phyloP scores from a whole-genome alignment of 129 eudicot species.

The Escallonia herrerae region DNA sequence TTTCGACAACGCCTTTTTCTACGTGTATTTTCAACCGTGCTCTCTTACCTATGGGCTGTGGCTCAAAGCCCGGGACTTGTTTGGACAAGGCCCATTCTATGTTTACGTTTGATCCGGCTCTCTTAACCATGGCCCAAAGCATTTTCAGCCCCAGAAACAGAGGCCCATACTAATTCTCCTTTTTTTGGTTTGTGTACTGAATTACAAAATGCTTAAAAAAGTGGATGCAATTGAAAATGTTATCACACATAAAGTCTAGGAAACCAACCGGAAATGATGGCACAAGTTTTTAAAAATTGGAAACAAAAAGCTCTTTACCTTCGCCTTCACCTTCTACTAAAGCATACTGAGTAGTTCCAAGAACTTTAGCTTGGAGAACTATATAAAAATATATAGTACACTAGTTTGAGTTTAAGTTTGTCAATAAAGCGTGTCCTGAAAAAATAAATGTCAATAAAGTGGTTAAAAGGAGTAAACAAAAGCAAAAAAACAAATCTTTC shows the following conservation, averaged over 20 bases:
- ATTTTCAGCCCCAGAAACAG: no score
- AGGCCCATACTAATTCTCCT: no score
- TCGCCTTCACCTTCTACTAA: conserved; percentile 24
- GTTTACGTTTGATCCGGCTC: no score
- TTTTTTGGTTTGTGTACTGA: no score
- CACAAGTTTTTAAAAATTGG: conserved; percentile 27
- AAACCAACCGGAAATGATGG: conserved; percentile 29
- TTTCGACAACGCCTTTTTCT: no score
- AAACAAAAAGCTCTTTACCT: conserved; percentile 42
- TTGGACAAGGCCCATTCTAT: no score
- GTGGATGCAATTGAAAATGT: no score
- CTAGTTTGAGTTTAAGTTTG: conserved; percentile 26
- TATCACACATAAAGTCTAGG: conserved; percentile 11
- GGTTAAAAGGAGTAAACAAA: conserved; percentile 33
- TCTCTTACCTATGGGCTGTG: no score
- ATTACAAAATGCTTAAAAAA: no score
- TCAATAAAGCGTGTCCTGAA: conserved; percentile 49
- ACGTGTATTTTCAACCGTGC: no score
- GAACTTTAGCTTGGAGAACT: conserved; percentile 25
- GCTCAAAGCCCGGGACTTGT: no score
- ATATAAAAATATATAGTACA: not conserved
- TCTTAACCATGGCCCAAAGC: no score
- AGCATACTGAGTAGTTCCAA: conserved; percentile 13
- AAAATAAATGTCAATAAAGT: conserved; percentile 66
- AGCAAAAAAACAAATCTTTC: conserved; percentile 22